phyloP scores from a whole-genome alignment of 108 stramenopile genomes.

The Skeletonema tropicum region DNA sequence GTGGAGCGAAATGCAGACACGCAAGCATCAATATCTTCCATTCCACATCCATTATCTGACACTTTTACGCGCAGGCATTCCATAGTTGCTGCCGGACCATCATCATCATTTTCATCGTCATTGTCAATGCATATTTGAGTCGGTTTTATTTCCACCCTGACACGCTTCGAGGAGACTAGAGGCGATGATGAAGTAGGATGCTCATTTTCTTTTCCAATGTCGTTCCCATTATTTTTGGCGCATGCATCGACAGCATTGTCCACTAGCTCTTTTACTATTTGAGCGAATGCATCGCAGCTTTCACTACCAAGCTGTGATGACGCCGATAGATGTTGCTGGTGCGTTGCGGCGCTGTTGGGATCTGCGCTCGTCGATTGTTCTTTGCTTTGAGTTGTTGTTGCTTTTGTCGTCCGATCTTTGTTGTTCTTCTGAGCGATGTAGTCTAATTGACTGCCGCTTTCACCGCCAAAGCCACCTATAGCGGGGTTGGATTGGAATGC shows the following conservation, averaged over 20 bases:
- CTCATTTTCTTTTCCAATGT: conserved; percentile 12
- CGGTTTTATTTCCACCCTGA: conserved; percentile 51
- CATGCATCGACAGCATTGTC: conserved; percentile 92
- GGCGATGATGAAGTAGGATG: not conserved
- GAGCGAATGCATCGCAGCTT: conserved; percentile 78
- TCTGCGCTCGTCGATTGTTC: not conserved
- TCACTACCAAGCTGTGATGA: not conserved
- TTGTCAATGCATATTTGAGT: not conserved
- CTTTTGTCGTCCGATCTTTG: not conserved
- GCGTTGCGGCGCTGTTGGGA: not conserved
- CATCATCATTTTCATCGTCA: conserved; percentile 8
- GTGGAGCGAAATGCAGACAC: conserved; percentile 79
- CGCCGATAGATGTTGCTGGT: not conserved
- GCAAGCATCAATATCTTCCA: conserved; percentile 80
- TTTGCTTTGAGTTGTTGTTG: not conserved
- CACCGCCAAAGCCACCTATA: conserved; percentile 85
- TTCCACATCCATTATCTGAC: conserved; percentile 85
- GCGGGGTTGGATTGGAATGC: conserved; percentile 81
- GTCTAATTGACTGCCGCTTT: conserved; percentile 20
- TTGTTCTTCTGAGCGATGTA: not conserved
- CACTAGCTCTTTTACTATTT: conserved; percentile 89
- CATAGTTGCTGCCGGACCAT: conserved; percentile 20
- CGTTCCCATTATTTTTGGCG: conserved; percentile 10
- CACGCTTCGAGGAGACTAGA: conserved; percentile 25
- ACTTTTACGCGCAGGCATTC: conserved; percentile 70